Base-by-base conservation (phyloP, 2,329 filamentous ascomycete species). In the Tolypocladium ovalisporum region DNA sequence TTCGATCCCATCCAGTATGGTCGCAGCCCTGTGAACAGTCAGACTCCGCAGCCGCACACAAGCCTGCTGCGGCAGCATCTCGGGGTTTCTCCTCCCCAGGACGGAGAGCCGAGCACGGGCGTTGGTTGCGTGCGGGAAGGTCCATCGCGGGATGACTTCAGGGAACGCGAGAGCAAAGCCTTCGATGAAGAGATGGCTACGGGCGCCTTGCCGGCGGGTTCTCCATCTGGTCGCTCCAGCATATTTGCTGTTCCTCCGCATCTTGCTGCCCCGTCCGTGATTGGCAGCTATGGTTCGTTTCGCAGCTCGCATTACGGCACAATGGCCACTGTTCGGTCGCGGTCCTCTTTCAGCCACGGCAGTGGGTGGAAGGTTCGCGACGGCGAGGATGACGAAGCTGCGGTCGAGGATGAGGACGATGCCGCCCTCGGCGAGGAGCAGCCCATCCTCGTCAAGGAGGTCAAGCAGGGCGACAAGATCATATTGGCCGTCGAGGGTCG, bases 401-500 rank as follows among this genome's bases (percentile, higher is more conserved):
- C 67, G 13, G 68, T 42, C 35, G 55, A 59, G 8, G 62, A 62
- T 3, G 59, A 62, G 9, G 68, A 71, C 4, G 69, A 67, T 27
- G 65, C 66, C 12, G 70, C 76, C 0, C 81, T 83, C 61, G 80
- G 80, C 34, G 86, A 87, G 64, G 77, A 81, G 36, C 85, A 89
- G 62, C 89, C 90, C 2, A 80, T 97, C 57, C 75, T 96, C n/a
- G 86, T 97, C 56, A 93, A 91, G 74, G 88, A 92, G 70, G 82
- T 96, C 15, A 89, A 95, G 68, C 89, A 94, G 65, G 90, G 94
- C 63, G 90, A 94, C 47, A 90, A 87, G 67, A 82, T 93, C 53
- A 84, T 96, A 57, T 82, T 93, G 64, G 82, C 93, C 2, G 86
- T 96, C 2, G 88, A 96, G 60, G 93, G 93, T 42, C 91, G 95